phyloP scores from a whole-genome alignment of 768 basidiomycete genomes.

The Leccinum uliginosum region DNA sequence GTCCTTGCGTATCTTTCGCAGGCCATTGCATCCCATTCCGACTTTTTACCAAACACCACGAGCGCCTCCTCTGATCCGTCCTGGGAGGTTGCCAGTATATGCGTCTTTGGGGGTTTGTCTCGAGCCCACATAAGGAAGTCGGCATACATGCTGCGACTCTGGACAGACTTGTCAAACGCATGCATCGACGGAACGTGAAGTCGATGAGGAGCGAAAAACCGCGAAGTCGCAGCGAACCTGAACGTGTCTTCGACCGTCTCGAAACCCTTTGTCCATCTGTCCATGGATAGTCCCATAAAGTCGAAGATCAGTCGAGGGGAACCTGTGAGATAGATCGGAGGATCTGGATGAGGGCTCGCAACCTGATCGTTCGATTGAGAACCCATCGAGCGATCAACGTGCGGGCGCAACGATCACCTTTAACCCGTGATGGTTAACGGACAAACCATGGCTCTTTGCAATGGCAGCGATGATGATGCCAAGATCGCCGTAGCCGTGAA shows the following conservation, averaged over 20 bases:
- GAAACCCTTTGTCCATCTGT: slow-evolving; percentile 51
- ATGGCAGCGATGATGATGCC: slow-evolving; percentile 65
- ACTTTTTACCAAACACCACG: slow-evolving; percentile 46
- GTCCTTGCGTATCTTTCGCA: slow-evolving; percentile 24
- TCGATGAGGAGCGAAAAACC: slow-evolving; percentile 45
- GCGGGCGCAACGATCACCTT: slow-evolving; percentile 38
- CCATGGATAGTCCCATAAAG: slow-evolving; percentile 57
- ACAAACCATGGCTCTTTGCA: slow-evolving; percentile 46
- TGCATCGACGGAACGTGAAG: slow-evolving; percentile 33
- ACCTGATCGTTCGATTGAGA: slow-evolving; percentile 26
- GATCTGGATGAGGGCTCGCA: slow-evolving; percentile 26
- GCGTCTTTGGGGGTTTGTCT: slow-evolving; percentile 14
- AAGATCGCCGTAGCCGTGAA: slow-evolving; percentile 65
- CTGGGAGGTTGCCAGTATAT: slow-evolving; percentile 10
- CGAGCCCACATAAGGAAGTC: slow-evolving; percentile 53
- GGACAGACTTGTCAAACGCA: slow-evolving; percentile 41
- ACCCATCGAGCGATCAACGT: neutral
- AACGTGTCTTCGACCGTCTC: slow-evolving; percentile 49
- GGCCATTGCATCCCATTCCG: slow-evolving; percentile 40
- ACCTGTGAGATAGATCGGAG: slow-evolving; percentile 45
- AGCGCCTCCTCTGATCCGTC: slow-evolving; percentile 44
- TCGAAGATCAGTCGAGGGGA: slow-evolving; percentile 46
- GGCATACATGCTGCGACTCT: slow-evolving; percentile 51
- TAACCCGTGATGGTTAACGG: slow-evolving; percentile 50
- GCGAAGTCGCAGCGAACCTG: slow-evolving; percentile 51